These are phyloP conservation scores for Epichloe elymi DNA, from an alignment of 2,329 filamentous ascomycete genomes.

Conservation along the genomic window DNA sequence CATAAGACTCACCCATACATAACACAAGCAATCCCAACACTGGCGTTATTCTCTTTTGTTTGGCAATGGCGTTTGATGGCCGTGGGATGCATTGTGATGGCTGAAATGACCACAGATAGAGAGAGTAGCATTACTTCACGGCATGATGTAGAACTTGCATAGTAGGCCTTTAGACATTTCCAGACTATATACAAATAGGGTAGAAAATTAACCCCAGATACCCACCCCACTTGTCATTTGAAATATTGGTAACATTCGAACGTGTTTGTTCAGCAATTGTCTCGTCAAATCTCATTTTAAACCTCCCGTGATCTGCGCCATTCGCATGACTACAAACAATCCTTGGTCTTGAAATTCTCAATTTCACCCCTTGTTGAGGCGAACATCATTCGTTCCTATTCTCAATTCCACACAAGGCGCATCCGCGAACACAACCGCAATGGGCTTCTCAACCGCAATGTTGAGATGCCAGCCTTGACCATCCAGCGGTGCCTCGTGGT, in stretches of 20 bases:
- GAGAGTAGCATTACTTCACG: background rate
- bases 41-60: no score
- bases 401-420: slow-evolving; percentile 50
- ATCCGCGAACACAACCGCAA: slow-evolving; percentile 60
- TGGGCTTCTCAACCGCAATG: slow-evolving; percentile 57
- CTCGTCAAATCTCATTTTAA: background rate
- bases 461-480: slow-evolving; percentile 36
- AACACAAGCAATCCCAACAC: no score
- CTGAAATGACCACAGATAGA: background rate
- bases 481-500: slow-evolving; percentile 5
- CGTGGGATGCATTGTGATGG: background rate
- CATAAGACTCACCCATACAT: no score
- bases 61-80: background rate
- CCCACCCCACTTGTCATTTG: background rate
- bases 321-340: background rate
- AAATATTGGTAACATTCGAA: background rate
- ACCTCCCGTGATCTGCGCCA: no score
- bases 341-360: background rate
- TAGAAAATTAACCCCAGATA: background rate
- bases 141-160: background rate
- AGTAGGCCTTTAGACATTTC: background rate
- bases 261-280: background rate
- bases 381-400: slow-evolving; percentile 15
- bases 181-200: background rate
- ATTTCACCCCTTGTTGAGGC: background rate